phyloP scores from a whole-genome alignment of 176 grass and related monocot species.

The Lolium perenne region DNA sequence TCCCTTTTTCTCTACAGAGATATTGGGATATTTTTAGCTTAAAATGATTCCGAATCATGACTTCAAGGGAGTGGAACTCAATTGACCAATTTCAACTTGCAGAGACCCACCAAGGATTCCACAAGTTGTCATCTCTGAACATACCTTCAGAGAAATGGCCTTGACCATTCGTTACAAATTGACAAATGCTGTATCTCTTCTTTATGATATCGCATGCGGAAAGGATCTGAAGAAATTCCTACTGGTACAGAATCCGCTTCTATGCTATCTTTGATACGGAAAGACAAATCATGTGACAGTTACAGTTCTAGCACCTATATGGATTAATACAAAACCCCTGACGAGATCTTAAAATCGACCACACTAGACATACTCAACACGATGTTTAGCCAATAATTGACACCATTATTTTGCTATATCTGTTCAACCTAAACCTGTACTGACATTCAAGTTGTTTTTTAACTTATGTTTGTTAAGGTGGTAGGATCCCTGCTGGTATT shows the following conservation, averaged over 20 bases:
- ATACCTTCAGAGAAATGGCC: conserved; percentile 61
- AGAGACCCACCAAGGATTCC: conserved; percentile 65
- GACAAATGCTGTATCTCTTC: not conserved
- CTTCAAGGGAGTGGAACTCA: not conserved
- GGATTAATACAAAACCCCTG: not conserved
- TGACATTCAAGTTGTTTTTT: conserved; percentile 35
- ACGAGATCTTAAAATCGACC: conserved; percentile 19
- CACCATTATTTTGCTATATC: conserved; percentile 27
- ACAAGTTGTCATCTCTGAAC: conserved; percentile 63
- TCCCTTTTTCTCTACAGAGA: not conserved
- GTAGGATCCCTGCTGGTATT: conserved; percentile 67
- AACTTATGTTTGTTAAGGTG: conserved; percentile 43
- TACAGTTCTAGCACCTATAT: not conserved
- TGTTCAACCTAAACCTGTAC: not conserved
- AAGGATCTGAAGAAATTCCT: conserved; percentile 88
- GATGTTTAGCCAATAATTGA: not conserved
- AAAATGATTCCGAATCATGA: not conserved
- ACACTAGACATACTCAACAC: not conserved
- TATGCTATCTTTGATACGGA: conserved; percentile 23
- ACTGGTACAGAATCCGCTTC: conserved; percentile 51
- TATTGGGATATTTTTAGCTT: not conserved
- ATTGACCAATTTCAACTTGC: conserved; percentile 1
- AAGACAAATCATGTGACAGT: not conserved
- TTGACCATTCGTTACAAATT: conserved; percentile 64
- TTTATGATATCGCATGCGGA: conserved; percentile 79